Percentiles rank a stretch among this genome's conserved stretches.
Conservation (phyloP, 352 stramenopile species). For the Globisporangium acanthophoron region DNA sequence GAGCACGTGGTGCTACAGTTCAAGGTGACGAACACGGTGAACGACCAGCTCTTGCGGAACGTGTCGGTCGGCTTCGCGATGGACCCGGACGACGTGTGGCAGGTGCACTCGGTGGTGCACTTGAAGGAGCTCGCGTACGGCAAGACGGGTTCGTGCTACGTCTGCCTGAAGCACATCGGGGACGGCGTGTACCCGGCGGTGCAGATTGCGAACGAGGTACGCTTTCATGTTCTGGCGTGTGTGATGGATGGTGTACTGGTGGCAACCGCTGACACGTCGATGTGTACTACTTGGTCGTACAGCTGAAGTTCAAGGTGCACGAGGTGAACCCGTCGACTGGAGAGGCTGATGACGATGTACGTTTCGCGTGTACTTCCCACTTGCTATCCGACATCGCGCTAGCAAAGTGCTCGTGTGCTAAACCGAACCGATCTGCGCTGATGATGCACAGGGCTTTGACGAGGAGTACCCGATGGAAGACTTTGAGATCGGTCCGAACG, state of each 20-base stretch:
- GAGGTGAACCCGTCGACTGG: conserved; percentile 94
- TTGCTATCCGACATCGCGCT: background rate
- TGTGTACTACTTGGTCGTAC: background rate
- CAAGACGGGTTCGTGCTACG: conserved; percentile 91
- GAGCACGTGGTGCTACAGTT: conserved; percentile 97
- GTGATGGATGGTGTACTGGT: background rate
- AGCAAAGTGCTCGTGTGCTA: background rate
- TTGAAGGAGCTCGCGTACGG: conserved; percentile 90
- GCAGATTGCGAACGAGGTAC: conserved; percentile 90
- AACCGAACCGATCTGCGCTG: background rate
- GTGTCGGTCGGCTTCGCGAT: conserved; percentile 90
- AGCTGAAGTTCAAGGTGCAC: conserved; percentile 94
- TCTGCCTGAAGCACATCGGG: conserved; percentile 86
- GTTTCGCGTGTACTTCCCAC: conserved; percentile 14
- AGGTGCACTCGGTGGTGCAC: conserved; percentile 87
- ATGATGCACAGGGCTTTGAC: conserved; percentile 78
- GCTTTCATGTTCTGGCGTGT: background rate
- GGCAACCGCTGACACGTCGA: background rate
- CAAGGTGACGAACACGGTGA: conserved; percentile 97
- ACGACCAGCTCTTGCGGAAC: conserved; percentile 95
- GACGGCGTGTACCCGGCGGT: conserved; percentile 78
- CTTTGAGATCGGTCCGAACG: conserved; percentile 91
- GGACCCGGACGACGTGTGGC: conserved; percentile 90
- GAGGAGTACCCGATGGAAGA: conserved; percentile 99
- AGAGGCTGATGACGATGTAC: conserved; percentile 75